phyloP scores from a whole-genome alignment of 2,329 filamentous ascomycete species.

The Ophiostoma ips region DNA sequence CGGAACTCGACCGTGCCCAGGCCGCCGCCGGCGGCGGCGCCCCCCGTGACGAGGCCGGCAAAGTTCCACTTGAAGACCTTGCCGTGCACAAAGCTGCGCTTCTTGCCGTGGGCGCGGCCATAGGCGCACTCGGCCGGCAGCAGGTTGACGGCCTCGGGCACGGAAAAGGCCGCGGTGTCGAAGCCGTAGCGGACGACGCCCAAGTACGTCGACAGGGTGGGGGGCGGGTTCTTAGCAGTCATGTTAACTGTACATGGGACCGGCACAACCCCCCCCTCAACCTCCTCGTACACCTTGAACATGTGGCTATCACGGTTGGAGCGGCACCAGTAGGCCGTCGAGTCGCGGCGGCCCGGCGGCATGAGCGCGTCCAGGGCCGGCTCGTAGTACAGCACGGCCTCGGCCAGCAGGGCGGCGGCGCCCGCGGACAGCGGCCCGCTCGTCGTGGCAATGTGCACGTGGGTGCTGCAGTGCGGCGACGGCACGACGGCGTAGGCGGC shows the following conservation, averaged over 20 bases:
- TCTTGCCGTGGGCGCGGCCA: slow-evolving; percentile 19
- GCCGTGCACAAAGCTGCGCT: slow-evolving; percentile 23
- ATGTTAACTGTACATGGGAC: not conserved
- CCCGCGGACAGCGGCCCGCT: slow-evolving; percentile 17
- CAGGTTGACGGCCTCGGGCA: slow-evolving; percentile 20
- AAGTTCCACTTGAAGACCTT: slow-evolving; percentile 29
- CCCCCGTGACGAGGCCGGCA: slow-evolving; percentile 11
- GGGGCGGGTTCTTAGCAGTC: not conserved
- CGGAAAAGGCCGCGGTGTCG: not conserved
- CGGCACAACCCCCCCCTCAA: slow-evolving; percentile 16
- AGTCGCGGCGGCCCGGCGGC: slow-evolving; percentile 15
- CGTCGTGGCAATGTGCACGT: slow-evolving; percentile 23
- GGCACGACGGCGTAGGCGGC: slow-evolving; percentile 15
- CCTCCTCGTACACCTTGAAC: slow-evolving; percentile 16
- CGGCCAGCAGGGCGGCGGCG: slow-evolving; percentile 17
- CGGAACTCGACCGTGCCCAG: slow-evolving; percentile 25
- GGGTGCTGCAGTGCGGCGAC: slow-evolving; percentile 23
- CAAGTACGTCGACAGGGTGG: slow-evolving; percentile 11
- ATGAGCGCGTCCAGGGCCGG: slow-evolving; percentile 21
- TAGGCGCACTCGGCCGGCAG: slow-evolving; percentile 19
- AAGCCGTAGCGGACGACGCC: slow-evolving; percentile 16
- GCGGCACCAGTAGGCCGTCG: slow-evolving; percentile 22
- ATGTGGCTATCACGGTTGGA: slow-evolving; percentile 20
- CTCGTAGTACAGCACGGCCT: slow-evolving; percentile 23
- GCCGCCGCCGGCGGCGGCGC: not conserved